Base-by-base conservation (phyloP, 495 filamentous ascomycete genomes). In the Trichoderma orchidacearum region DNA sequence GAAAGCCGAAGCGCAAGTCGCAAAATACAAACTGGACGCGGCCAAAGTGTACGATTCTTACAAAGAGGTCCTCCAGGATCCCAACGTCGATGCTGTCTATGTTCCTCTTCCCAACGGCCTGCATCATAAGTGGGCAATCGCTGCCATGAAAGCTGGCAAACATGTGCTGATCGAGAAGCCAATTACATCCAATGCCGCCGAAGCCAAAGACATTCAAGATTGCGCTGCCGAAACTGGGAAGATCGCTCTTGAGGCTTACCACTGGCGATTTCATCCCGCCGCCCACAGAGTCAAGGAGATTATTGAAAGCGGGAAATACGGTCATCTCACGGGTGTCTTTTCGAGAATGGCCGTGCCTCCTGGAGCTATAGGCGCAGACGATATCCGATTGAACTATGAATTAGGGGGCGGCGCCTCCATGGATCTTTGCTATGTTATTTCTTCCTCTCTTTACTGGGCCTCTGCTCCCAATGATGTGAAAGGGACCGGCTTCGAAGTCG, bases 121-220 rank as follows among this genome's bases (percentile, higher is more conserved):
- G 18, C 79, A 81, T 60, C 75, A 69, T 55, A 78, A 81, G 62
- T 82, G 78, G 80, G 64, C 78, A 0, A 32, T 75, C 38, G 73
- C 72, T 54, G 64, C 77, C 9, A 64, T 84, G 23, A 59, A 64
- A 17, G 71, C 69, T 1, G 76, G 77, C 1, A 83, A 83, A 60
- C 80, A 83, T 63, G 79, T 85, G 27, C 68, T 85, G 7, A 63
- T 79, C 12, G 81, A 83, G 61, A 81, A 83, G 62, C 78, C 79
- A 3, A 73, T 72, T 12, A 68, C 69, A 1, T 74, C 74, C 29
- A 84, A 80, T 60, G 61, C 68, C 30, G 56, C 45, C 5, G 77
- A 81, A 60, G 78, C 79, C 15, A 59, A 41, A 41, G 36, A 41
- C n/a, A 41, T 41, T 59, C 35, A 53, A 57, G 6, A 64, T 80